These are phyloP conservation scores for Schizophyllum amplum DNA, from an alignment of 1,284 basidiomycete genomes.

Conservation along the genomic window DNA sequence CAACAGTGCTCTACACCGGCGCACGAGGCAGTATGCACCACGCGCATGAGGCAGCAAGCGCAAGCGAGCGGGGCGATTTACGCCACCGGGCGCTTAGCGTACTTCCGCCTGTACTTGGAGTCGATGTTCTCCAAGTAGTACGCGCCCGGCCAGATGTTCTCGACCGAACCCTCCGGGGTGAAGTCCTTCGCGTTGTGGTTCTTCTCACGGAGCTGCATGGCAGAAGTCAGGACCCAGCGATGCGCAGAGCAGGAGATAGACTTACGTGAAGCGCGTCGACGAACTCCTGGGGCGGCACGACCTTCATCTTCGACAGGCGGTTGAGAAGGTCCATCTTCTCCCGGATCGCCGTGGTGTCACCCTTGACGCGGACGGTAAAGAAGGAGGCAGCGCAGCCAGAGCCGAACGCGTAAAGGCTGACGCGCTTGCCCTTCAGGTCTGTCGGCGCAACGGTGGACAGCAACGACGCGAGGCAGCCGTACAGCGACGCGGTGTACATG, in stretches of 20 bases:
- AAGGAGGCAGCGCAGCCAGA: slow-evolving; percentile 89
- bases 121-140: slow-evolving; percentile 95
- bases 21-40: too few species aligned
- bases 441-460: slow-evolving; percentile 62
- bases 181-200: slow-evolving; percentile 93
- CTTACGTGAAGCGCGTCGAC: slow-evolving; percentile 45
- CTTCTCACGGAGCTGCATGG: slow-evolving; percentile 77
- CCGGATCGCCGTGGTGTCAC: slow-evolving; percentile 75
- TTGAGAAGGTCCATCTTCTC: slow-evolving; percentile 74
- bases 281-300: slow-evolving; percentile 81
- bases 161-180: slow-evolving; percentile 78
- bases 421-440: slow-evolving; percentile 69
- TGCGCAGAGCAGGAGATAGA: slow-evolving; percentile 18
- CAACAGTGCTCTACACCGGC: too few species aligned
- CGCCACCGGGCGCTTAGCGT: slow-evolving; percentile 47
- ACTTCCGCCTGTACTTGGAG: slow-evolving; percentile 88
- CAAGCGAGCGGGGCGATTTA: too few species aligned
- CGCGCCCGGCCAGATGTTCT: slow-evolving; percentile 90
- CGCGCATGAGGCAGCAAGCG: too few species aligned
- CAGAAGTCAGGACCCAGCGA: background rate
- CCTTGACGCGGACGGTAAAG: slow-evolving; percentile 81
- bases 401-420: slow-evolving; percentile 93
- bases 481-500: slow-evolving; percentile 97
- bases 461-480: slow-evolving; percentile 86
- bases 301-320: slow-evolving; percentile 80